Percentiles rank a stretch among this genome's conserved stretches.
phyloP scores from a whole-genome alignment of 768 basidiomycete species.

The Stropharia rugosoannulata region DNA sequence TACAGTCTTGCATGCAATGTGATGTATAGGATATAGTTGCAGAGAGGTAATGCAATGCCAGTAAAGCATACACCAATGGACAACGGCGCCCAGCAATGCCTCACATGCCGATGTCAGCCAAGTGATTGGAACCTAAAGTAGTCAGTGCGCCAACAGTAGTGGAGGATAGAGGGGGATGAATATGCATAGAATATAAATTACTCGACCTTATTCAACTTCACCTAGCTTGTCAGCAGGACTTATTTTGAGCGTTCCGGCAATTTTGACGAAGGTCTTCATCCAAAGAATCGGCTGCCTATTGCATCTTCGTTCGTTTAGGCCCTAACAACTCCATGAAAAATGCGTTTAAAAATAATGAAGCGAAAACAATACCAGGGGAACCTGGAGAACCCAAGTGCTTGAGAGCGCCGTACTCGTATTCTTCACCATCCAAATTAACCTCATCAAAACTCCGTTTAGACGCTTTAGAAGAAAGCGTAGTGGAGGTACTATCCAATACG shows the following conservation, averaged over 20 bases:
- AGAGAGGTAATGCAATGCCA: background rate
- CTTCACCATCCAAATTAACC: slow-evolving; percentile 36
- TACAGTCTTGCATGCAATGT: background rate
- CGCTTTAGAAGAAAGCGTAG: slow-evolving; percentile 55
- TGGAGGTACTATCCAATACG: slow-evolving; percentile 50
- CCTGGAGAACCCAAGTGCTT: slow-evolving; percentile 23
- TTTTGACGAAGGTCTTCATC: background rate
- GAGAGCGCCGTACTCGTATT: slow-evolving; percentile 31
- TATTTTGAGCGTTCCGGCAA: background rate
- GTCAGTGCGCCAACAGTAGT: slow-evolving; percentile 10
- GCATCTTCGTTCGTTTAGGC: slow-evolving; percentile 42
- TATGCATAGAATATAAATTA: slow-evolving; percentile 22
- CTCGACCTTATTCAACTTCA: slow-evolving; percentile 27
- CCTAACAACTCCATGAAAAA: slow-evolving; percentile 22
- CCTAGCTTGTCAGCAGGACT: slow-evolving; percentile 6
- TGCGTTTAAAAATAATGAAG: background rate
- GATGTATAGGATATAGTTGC: slow-evolving; percentile 1
- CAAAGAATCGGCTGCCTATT: slow-evolving; percentile 20
- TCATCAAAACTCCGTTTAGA: slow-evolving; percentile 58
- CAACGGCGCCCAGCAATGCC: background rate
- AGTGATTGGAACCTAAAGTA: slow-evolving; percentile 3
- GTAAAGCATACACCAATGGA: background rate
- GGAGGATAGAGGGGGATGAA: slow-evolving; percentile 3
- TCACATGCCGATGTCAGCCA: background rate
- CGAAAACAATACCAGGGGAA: slow-evolving; percentile 42